These are phyloP conservation scores for Talaromyces pinophilus DNA, from an alignment of 2,329 filamentous ascomycete species.

Conservation along the genomic window DNA sequence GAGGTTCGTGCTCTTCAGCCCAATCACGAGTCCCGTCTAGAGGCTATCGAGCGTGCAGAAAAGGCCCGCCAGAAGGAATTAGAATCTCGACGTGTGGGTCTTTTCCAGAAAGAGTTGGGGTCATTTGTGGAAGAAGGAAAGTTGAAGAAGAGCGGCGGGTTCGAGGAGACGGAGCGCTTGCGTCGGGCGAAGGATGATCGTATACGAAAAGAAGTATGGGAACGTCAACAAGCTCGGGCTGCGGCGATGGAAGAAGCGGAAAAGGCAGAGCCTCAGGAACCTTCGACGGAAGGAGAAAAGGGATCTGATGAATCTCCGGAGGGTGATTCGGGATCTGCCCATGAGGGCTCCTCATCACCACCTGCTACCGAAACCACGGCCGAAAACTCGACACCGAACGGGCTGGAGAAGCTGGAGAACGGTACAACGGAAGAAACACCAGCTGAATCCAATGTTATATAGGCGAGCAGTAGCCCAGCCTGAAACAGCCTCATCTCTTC, in stretches of 20 bases:
- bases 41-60: conserved; percentile 96
- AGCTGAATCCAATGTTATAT: conserved; percentile 21
- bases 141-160: conserved; percentile 92
- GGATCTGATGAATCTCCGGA: conserved; percentile 25
- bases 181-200: conserved; percentile 83
- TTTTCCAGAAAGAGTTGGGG: conserved; percentile 82
- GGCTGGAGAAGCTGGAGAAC: conserved; percentile 23
- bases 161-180: conserved; percentile 88
- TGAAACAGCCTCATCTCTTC: not conserved
- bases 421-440: conserved; percentile 15
- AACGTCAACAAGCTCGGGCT: conserved; percentile 54
- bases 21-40: conserved; percentile 88
- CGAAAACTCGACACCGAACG: conserved; percentile 17
- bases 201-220: conserved; percentile 73
- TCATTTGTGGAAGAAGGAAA: conserved; percentile 86
- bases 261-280: conserved; percentile 33
- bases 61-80: conserved; percentile 87
- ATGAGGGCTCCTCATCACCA: conserved; percentile 5
- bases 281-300: conserved; percentile 19
- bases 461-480: conserved; percentile 2
- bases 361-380: conserved; percentile 15
- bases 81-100: conserved; percentile 69
- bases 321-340: conserved; percentile 16
- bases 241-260: conserved; percentile 50
- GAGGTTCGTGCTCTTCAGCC: conserved; percentile 92